Conservation (phyloP, 805 yeast species). For the Lipomyces kockii region DNA sequence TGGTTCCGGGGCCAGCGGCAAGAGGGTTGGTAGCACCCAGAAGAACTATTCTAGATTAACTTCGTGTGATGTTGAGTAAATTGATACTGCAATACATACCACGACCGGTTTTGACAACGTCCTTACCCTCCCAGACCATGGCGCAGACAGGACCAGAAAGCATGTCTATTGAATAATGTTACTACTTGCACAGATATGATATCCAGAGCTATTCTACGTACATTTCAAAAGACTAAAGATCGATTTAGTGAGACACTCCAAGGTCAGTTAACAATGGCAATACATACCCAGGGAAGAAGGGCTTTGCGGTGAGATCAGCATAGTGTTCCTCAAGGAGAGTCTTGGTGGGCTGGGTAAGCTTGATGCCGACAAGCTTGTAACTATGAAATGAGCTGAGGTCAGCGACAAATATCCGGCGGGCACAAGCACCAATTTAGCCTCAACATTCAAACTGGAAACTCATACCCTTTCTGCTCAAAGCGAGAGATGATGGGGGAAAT, state of each 20-base stretch:
- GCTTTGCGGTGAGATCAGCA: constrained; percentile 92
- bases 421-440: background rate
- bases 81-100: constrained; percentile 39
- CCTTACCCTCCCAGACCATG: constrained; percentile 99
- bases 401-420: background rate
- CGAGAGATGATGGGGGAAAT: constrained; percentile 86
- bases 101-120: constrained; percentile 98
- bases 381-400: constrained; percentile 44
- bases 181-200: background rate
- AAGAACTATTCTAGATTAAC: constrained; percentile 50
- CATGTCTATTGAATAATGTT: constrained; percentile 59
- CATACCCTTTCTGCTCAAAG: constrained; percentile 83
- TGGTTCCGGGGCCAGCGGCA: constrained; percentile 98
- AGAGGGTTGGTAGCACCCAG: constrained; percentile 99
- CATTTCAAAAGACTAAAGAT: constrained; percentile 28
- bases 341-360: constrained; percentile 87
- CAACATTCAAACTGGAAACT: background rate
- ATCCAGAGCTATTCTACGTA: background rate
- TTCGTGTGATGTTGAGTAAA: background rate
- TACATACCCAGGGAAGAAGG: constrained; percentile 96
- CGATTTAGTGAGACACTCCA: background rate
- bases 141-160: constrained; percentile 98
- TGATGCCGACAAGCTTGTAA: constrained; percentile 94
- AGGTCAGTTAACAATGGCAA: constrained; percentile 41
- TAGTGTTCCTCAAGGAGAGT: constrained; percentile 88